phyloP scores from a whole-genome alignment of 106 monocot species.

The Alisma plantagoaquatica region DNA sequence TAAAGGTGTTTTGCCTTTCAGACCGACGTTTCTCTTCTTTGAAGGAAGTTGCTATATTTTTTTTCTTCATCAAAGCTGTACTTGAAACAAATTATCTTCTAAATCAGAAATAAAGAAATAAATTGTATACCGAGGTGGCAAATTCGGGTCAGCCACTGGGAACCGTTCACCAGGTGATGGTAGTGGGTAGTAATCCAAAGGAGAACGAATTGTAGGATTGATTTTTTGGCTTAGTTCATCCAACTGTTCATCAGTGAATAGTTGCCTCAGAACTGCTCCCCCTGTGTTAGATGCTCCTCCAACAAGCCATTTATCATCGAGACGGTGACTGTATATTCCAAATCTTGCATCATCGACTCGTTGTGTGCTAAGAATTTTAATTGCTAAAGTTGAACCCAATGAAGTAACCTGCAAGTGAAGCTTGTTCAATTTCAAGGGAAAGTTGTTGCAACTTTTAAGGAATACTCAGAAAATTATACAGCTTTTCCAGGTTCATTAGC shows the following conservation, averaged over 20 bases:
- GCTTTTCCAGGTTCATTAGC: conserved; percentile 54
- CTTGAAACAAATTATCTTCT: no score
- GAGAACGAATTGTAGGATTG: conserved; percentile 39
- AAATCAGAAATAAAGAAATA: neutral
- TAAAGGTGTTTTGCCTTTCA: no score
- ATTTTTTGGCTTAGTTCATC: conserved; percentile 43
- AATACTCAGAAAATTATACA: conserved; percentile 26
- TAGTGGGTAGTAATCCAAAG: conserved; percentile 72
- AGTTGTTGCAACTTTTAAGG: neutral
- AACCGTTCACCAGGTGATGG: conserved; percentile 74
- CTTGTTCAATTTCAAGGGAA: neutral
- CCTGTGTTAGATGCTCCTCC: conserved; percentile 93
- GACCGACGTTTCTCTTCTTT: no score
- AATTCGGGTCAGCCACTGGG: conserved; percentile 66
- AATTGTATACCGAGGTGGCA: conserved; percentile 51
- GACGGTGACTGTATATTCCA: conserved; percentile 80
- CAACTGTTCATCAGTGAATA: conserved; percentile 62
- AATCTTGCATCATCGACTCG: conserved; percentile 73
- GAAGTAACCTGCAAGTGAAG: conserved; percentile 55
- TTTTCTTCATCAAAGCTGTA: no score
- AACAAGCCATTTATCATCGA: conserved; percentile 89
- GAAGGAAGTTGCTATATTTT: no score
- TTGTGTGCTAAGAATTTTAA: conserved; percentile 67
- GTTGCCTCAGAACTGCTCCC: conserved; percentile 64
- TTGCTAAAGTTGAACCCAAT: conserved; percentile 76